Conservation (phyloP, 768 basidiomycete genomes). For the Lentinula aciculospora region DNA sequence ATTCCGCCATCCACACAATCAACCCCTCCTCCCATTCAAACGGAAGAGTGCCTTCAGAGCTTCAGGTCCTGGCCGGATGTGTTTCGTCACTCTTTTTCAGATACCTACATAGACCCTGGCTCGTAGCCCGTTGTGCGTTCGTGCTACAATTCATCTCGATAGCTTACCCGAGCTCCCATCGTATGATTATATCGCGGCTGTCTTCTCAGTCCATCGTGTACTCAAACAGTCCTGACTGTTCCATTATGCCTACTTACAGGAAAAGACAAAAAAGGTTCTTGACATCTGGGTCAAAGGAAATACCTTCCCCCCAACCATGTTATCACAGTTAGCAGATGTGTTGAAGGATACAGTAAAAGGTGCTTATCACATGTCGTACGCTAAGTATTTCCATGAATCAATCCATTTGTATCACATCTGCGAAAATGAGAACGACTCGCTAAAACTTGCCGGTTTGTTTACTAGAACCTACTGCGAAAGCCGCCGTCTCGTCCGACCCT, state of each 20-base stretch:
- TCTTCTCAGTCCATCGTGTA: constrained; percentile 20
- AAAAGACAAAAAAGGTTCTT: constrained; percentile 94
- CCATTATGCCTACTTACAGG: constrained; percentile 51
- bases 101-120: background rate
- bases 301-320: constrained; percentile 78
- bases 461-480: constrained; percentile 50
- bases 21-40: background rate
- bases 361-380: constrained; percentile 80
- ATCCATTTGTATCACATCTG: constrained; percentile 37
- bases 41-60: background rate
- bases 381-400: constrained; percentile 82
- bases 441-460: constrained; percentile 36
- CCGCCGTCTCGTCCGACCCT: constrained; percentile 29
- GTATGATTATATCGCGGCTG: constrained; percentile 14
- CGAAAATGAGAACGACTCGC: constrained; percentile 48
- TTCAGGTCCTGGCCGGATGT: background rate
- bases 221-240: constrained; percentile 36
- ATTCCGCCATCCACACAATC: background rate
- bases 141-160: background rate
- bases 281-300: constrained; percentile 94
- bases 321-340: constrained; percentile 67
- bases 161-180: background rate
- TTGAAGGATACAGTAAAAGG: constrained; percentile 69
- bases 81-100: background rate
- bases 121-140: background rate